Base-by-base conservation (phyloP, 139 green algal genomes). In the Astrephomene gubernaculifera region DNA sequence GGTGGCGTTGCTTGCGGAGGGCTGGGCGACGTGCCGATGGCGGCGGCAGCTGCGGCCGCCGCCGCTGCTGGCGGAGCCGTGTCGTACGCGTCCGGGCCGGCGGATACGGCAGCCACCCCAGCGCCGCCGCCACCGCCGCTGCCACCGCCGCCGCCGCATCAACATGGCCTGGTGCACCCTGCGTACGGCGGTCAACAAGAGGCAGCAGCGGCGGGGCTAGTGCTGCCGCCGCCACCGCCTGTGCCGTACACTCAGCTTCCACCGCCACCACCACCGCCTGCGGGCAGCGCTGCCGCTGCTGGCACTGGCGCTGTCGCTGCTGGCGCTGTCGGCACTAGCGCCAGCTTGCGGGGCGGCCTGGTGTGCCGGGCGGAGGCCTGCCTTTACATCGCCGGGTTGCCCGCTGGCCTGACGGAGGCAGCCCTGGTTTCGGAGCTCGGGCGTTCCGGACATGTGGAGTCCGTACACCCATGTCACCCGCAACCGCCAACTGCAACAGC, bases 341-440 rank as follows among this genome's bases (percentile, higher is more conserved):
- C 19, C 10, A 60, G 79, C 25, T 27, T 86, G n/a, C 84, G 85
- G 3, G 73, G 72, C 43, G 72, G 61, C 22, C 41, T 60, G 1
- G 49, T 89, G 35, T 91, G 88, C 68, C 74, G 86, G 33, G 88
- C 86, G 3, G 81, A 89, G 29, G 69, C 68, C 14, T 90, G 86
- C 75, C 81, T 92, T n/a, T 92, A 61, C 49, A 39, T 92, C 25
- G 29, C 36, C 33, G 81, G 81, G 44, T 43, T 92, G 43, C 88
- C 86, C 38, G 57, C 38, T 12, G 65, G 67, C 29, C 49, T 92
- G 35, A 69, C 65, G 14, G 88, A 92, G 69, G 53, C 72, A 1
- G 65, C 86, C 9, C 22, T 88, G 60, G 22, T 72, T 31, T 21
- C 79, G 49, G 79, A 86, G 79, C 65, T 76, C 1, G 41, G 45